Percentiles rank a stretch among this genome's conserved stretches.
These are phyloP conservation scores for Aspergillus luchuensis DNA, from an alignment of 2,329 filamentous ascomycete genomes.

Conservation along the genomic window DNA sequence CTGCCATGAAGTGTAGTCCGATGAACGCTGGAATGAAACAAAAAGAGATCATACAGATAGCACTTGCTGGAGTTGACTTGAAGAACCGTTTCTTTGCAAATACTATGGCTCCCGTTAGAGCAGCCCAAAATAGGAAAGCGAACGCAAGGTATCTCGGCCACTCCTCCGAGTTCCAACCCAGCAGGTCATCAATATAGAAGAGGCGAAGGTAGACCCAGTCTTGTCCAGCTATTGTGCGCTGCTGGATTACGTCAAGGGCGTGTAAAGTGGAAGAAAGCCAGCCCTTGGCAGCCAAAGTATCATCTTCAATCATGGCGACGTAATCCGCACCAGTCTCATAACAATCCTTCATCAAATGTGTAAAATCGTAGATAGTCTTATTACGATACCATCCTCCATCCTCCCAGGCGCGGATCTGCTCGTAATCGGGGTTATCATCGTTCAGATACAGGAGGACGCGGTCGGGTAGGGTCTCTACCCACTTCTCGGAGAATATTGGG, in stretches of 20 bases:
- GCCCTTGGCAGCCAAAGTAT: slow-evolving; percentile 48
- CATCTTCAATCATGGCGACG: slow-evolving; percentile 50
- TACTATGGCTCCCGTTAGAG: slow-evolving; percentile 10
- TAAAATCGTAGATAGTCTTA: slow-evolving; percentile 50
- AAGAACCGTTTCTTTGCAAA: slow-evolving; percentile 9
- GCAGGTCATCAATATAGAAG: slow-evolving; percentile 48
- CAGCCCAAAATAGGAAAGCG: slow-evolving; percentile 25
- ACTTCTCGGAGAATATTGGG: slow-evolving; percentile 42
- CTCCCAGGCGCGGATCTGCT: slow-evolving; percentile 14
- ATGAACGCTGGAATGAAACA: slow-evolving; percentile 33
- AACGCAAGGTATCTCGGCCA: slow-evolving; percentile 40
- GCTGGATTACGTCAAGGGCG: slow-evolving; percentile 37
- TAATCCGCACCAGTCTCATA: slow-evolving; percentile 42
- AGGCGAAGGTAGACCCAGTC: slow-evolving; percentile 47
- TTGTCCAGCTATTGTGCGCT: not conserved
- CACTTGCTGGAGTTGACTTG: slow-evolving; percentile 20
- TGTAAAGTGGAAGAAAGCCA: slow-evolving; percentile 46
- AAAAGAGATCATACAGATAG: slow-evolving; percentile 27
- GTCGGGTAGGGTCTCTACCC: slow-evolving; percentile 43
- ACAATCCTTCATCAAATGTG: slow-evolving; percentile 45
- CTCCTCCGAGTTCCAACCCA: slow-evolving; percentile 48
- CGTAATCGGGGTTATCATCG: slow-evolving; percentile 27
- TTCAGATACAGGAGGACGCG: slow-evolving; percentile 41
- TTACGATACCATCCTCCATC: slow-evolving; percentile 27
- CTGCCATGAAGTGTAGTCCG: slow-evolving; percentile 45